Percentiles rank a stretch among this genome's conserved stretches.
These are phyloP conservation scores for Truncatella angustata DNA, from an alignment of 2,329 filamentous ascomycete genomes.

Conservation along the genomic window DNA sequence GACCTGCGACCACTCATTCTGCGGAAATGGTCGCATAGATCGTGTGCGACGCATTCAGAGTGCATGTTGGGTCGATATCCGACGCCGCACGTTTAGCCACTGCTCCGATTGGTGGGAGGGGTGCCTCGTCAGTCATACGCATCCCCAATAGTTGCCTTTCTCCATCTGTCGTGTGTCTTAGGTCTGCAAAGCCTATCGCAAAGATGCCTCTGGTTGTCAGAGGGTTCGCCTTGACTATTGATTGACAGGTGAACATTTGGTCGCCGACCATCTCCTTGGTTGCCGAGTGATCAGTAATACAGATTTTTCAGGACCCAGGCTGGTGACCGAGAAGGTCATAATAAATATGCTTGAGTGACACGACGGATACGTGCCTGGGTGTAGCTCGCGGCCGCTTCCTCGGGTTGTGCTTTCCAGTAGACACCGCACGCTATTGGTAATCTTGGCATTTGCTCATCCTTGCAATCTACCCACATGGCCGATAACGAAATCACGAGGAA, in stretches of 20 bases:
- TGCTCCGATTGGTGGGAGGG: slow-evolving; percentile 2
- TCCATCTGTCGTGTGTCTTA: slow-evolving; percentile 1
- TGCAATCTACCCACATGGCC: no score
- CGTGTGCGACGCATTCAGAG: not conserved
- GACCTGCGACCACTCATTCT: not conserved
- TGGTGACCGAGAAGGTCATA: not conserved
- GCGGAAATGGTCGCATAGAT: not conserved
- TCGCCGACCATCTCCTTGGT: slow-evolving; percentile 3
- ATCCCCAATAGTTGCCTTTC: not conserved
- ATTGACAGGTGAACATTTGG: not conserved
- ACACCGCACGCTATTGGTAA: not conserved
- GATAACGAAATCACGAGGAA: no score
- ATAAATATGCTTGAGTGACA: not conserved
- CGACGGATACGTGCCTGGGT: not conserved
- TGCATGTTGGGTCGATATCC: not conserved
- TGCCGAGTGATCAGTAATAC: not conserved
- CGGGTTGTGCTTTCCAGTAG: not conserved
- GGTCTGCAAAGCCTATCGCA: slow-evolving; percentile 1
- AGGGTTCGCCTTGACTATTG: not conserved
- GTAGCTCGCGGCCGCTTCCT: not conserved
- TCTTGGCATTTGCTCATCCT: no score
- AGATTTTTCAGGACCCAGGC: not conserved
- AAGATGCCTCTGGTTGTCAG: not conserved
- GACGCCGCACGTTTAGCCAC: not conserved
- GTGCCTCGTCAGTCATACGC: not conserved